Evolutionary conservation across 345 rosid genomes (phyloP).

Genomic region (Firmiana major): DNA sequence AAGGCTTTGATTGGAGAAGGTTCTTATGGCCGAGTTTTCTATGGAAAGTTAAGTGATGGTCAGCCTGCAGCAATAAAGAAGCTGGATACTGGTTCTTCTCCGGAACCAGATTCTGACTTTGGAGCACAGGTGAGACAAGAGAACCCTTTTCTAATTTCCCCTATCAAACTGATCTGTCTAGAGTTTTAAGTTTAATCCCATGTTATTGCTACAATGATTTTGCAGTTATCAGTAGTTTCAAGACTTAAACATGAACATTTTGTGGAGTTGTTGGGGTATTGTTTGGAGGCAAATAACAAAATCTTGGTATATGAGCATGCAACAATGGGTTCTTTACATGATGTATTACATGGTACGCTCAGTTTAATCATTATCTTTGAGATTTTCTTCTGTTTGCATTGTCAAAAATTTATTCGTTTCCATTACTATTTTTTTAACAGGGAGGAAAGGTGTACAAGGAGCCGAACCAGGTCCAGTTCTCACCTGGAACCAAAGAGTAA

Average conservation of each 20-base stretch:
- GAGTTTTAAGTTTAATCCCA: neutral
- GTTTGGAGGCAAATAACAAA: constrained; percentile 68
- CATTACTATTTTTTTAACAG: constrained; percentile 29
- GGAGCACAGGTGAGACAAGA: constrained; percentile 57
- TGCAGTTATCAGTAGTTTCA: constrained; percentile 80
- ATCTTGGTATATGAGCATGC: constrained; percentile 78
- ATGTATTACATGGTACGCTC: constrained; percentile 72
- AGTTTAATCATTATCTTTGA: neutral
- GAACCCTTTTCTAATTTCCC: neutral
- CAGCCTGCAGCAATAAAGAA: constrained; percentile 76
- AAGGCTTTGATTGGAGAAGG: constrained; percentile 96
- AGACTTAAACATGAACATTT: constrained; percentile 86
- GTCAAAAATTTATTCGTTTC: neutral
- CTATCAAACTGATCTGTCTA: neutral
- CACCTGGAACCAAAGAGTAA: constrained; percentile 88
- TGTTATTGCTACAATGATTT: neutral
- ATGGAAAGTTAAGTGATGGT: constrained; percentile 50
- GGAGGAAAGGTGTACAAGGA: constrained; percentile 93
- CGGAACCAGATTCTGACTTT: constrained; percentile 81
- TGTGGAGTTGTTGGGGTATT: constrained; percentile 79
- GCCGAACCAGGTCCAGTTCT: constrained; percentile 95
- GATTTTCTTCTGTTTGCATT: neutral
- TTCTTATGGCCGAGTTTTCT: constrained; percentile 92
- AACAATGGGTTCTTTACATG: constrained; percentile 83
- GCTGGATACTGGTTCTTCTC: constrained; percentile 72